Evolutionary conservation across 2,329 filamentous ascomycete species (phyloP), one percentile per base, ranked within the genome.

Genomic region (Cercospora berteroae): DNA sequence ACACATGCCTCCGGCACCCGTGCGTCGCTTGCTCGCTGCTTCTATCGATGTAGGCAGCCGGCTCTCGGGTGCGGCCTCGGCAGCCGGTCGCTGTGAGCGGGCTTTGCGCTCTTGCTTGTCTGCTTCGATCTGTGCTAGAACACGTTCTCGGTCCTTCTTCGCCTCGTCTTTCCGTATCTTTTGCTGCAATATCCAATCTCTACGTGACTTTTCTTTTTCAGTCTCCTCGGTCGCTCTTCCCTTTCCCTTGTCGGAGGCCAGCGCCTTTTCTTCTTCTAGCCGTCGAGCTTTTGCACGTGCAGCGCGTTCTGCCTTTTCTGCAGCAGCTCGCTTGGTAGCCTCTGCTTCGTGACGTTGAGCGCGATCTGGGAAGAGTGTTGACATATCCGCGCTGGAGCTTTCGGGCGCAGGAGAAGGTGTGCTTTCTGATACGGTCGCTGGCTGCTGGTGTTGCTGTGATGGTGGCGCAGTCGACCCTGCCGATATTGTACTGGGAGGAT

Each of bases 81-180:
- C 60, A 13, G 65, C 67, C 12, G 69, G 67, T 44, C 70, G 57
- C 23, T 84, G 84, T 8, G 86, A 84, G 48, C 83, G 82, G 62
- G 86, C 81, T 68, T 85, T 87, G 13, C 92, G 86, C 68, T 89
- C 89, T 10, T 84, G 84, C 76, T 90, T 91, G 80, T 96, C 92
- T 67, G 90, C 87, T 74, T 93, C 89, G 69, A 96, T 93, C 44
- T 88, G 87, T 71, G 88, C 87, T 55, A 94, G 83, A 63, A 96
- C 89, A 1, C 91, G 85, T 65, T 88, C 85, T 42, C 89, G 84
- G 75, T 95, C 91, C 55, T 89, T 86, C 56, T 86, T 84, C 2
- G 88, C 87, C 69, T 92, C 86, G 64, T 86, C 83, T 72, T 90
- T 88, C 64, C 87, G 85, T 76, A 85, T 84, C 52, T 86, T 88